Evolutionary conservation across 23 red algal genomes (phyloP).

Genomic region (Rhodosorus marinus): DNA sequence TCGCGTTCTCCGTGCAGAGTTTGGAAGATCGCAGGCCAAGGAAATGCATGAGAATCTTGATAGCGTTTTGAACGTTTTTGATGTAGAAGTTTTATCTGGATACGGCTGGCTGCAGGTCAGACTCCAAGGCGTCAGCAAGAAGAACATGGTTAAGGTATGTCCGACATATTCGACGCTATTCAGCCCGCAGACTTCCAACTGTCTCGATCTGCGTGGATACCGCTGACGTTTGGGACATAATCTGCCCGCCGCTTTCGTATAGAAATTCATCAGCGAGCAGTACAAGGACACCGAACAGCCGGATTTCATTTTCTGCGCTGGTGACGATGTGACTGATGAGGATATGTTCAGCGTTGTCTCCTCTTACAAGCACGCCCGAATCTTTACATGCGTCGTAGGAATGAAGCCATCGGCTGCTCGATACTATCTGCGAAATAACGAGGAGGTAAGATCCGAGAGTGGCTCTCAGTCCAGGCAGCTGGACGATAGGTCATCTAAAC

Average conservation of each 20-base stretch:
- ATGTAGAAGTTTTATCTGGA: constrained; percentile 84
- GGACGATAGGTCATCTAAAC: too few relatives aligned
- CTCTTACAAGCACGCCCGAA: neutral
- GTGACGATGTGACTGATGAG: constrained; percentile 97
- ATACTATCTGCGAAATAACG: constrained; percentile 56
- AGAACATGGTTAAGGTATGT: constrained; percentile 66
- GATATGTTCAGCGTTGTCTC: constrained; percentile 82
- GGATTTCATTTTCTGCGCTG: constrained; percentile 86
- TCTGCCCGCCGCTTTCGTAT: too few relatives aligned
- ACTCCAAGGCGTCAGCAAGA: constrained; percentile 79
- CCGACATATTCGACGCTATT: constrained; percentile 16
- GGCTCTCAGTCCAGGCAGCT: too few relatives aligned
- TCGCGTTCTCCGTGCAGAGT: constrained; percentile 35
- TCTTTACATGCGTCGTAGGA: constrained; percentile 80
- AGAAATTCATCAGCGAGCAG: too few relatives aligned
- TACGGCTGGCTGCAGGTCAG: constrained; percentile 97
- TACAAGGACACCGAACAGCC: constrained; percentile 6
- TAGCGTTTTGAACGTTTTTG: constrained; percentile 45
- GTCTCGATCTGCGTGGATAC: too few relatives aligned
- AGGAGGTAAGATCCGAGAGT: too few relatives aligned
- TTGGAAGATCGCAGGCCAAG: constrained; percentile 94
- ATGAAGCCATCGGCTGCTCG: constrained; percentile 87
- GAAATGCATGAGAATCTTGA: constrained; percentile 98
- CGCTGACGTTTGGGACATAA: too few relatives aligned
- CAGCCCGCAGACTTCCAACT: too few relatives aligned